Base-by-base conservation (phyloP, 805 yeast genomes). In the Myxozyma neotropica region DNA sequence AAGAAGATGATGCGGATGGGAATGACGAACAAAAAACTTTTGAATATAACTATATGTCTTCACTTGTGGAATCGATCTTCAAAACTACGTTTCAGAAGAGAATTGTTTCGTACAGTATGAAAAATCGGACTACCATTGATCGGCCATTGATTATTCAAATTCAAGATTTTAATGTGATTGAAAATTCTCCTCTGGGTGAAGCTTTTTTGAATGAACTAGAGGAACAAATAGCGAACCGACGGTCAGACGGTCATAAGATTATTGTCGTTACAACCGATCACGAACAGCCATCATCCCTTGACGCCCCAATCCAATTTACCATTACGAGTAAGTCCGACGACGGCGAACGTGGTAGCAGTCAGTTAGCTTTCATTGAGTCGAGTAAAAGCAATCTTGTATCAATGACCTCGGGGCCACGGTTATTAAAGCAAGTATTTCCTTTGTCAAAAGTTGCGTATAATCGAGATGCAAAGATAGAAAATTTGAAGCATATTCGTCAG, bases 141-240 rank as follows among this genome's bases (percentile, higher is more conserved):
- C 44, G 38, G 26, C 64, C 64, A 4, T 35, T 60, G 26, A 51
- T 60, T 19, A 29, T 60, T 15, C 64, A 60, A 17, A 31, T 60
- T 31, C 43, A 51, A 26, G 64, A 60, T 36, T 51, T 52, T 36
- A 24, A 31, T n/a, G 43, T 54, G 5, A 36, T 60, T 13, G 57
- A 48, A 15, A 49, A 48, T 19, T 55, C 61, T 6, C 46, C 19
- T 1, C 26, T 54, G 7, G 64, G 64, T 4, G 60, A 53, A 13
- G 43, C 36, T 1, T 60, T 57, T 50, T 39, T 60, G 24, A 40
- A 38, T n/a, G 58, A 57, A 27, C 53, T 60, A 12, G 61, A 60
- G 26, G 29, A 45, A 36, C 61, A 57, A 8, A 48, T 60, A 27
- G 36, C 33, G 47, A 35, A 24, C 17, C 47, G 54, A 6, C 45